Evolutionary conservation across 768 basidiomycete species (phyloP).

Genomic region (Xerocomellus chrysenteron): DNA sequence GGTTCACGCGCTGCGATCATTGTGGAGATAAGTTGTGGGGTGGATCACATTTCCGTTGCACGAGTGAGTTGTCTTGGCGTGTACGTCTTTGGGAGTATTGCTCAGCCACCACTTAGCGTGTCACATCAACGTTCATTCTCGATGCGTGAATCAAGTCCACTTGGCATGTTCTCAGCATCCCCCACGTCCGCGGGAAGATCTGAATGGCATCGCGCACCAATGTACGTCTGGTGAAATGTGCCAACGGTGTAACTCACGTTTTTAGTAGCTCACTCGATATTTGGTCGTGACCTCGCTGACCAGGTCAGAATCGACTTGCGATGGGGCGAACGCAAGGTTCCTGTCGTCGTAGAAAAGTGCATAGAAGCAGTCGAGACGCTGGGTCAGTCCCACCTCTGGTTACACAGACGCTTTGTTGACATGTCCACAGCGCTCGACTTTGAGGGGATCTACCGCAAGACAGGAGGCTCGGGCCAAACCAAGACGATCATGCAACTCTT

Average conservation of each 20-base stretch:
- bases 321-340: slow-evolving; percentile 63
- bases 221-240: slow-evolving; percentile 5
- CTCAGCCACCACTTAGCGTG: slow-evolving; percentile 54
- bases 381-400: slow-evolving; percentile 48
- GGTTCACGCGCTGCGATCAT: slow-evolving; percentile 91
- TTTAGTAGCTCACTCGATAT: slow-evolving; percentile 80
- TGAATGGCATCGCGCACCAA: slow-evolving; percentile 25
- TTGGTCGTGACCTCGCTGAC: slow-evolving; percentile 84
- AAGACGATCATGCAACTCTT: slow-evolving; percentile 94
- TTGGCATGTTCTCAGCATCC: slow-evolving; percentile 61
- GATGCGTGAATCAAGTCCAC: slow-evolving; percentile 72
- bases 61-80: slow-evolving; percentile 54
- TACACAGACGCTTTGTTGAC: neutral
- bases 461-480: slow-evolving; percentile 87
- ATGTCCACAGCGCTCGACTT: slow-evolving; percentile 76
- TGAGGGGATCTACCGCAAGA: slow-evolving; percentile 98
- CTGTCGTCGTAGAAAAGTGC: slow-evolving; percentile 92
- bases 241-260: slow-evolving; percentile 13
- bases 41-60: slow-evolving; percentile 89
- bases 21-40: slow-evolving; percentile 99
- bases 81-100: neutral
- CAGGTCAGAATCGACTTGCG: slow-evolving; percentile 72
- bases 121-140: slow-evolving; percentile 81
- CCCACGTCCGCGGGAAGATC: slow-evolving; percentile 32
- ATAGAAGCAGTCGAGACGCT: slow-evolving; percentile 88